phyloP scores from a whole-genome alignment of 176 grass and related monocot genomes.

The Ensete glaucum region DNA sequence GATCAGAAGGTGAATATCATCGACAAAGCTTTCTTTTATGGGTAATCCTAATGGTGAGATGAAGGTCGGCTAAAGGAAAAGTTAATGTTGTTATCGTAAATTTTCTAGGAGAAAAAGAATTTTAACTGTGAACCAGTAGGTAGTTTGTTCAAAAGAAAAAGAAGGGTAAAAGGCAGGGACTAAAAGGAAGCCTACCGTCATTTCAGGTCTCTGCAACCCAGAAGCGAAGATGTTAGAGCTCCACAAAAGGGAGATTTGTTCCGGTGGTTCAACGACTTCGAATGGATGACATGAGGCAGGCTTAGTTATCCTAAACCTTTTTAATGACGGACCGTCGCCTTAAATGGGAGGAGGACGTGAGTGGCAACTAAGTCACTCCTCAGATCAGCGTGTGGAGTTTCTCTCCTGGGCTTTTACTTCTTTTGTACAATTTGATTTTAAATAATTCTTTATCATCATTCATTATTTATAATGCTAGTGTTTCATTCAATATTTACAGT shows the following conservation, averaged over 20 bases:
- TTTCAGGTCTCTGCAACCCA: slow-evolving; percentile 73
- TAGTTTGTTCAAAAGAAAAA: too few species aligned
- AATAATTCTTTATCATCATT: neutral
- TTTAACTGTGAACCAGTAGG: neutral
- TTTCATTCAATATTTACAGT: neutral
- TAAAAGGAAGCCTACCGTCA: neutral
- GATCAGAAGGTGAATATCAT: neutral
- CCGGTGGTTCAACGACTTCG: slow-evolving; percentile 37
- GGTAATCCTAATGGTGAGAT: neutral
- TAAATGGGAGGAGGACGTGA: too few species aligned
- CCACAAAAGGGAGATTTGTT: slow-evolving; percentile 71
- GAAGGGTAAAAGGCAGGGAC: neutral
- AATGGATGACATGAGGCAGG: slow-evolving; percentile 16
- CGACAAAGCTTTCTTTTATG: neutral
- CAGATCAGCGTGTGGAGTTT: neutral
- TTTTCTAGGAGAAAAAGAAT: neutral
- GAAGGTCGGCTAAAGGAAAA: neutral
- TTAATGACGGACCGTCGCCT: too few species aligned
- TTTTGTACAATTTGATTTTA: neutral
- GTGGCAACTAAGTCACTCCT: neutral
- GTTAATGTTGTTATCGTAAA: neutral
- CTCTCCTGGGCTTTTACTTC: neutral
- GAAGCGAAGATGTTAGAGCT: slow-evolving; percentile 93
- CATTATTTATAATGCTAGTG: neutral
- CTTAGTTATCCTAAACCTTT: too few species aligned